phyloP scores from a whole-genome alignment of 2,329 filamentous ascomycete genomes.

The Nannizziopsis arthrosporioides region DNA sequence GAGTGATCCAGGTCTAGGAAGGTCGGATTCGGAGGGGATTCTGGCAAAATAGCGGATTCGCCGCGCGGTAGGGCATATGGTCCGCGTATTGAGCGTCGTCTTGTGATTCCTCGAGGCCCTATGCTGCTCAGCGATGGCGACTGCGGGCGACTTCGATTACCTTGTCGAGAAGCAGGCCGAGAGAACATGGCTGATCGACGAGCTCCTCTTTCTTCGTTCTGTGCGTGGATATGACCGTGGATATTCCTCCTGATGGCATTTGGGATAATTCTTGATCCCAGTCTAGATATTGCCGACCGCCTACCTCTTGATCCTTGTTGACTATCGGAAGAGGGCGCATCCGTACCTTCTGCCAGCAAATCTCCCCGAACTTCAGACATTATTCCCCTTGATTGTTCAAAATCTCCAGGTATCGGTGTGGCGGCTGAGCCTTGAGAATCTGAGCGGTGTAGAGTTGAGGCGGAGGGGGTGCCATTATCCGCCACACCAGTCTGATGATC shows the following conservation, averaged over 20 bases:
- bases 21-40: constrained; percentile 20
- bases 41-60: constrained; percentile 24
- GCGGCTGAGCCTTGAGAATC: background rate
- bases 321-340: constrained; percentile 25
- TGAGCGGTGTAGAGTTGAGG: background rate
- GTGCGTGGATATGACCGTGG: constrained; percentile 37
- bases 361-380: background rate
- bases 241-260: constrained; percentile 36
- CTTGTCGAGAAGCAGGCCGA: constrained; percentile 27
- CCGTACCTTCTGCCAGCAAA: constrained; percentile 17
- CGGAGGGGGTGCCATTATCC: background rate
- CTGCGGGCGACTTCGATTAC: constrained; percentile 25
- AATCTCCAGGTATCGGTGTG: background rate
- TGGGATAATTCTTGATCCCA: constrained; percentile 39
- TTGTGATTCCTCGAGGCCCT: constrained; percentile 29
- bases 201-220: constrained; percentile 35
- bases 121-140: constrained; percentile 33
- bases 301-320: constrained; percentile 29
- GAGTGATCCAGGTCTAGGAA: constrained; percentile 22
- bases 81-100: constrained; percentile 30
- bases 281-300: constrained; percentile 38
- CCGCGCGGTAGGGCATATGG: constrained; percentile 31
- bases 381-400: background rate
- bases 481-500: background rate
- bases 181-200: constrained; percentile 34